Conservation (phyloP, 2,329 filamentous ascomycete genomes). For the Xylaria sp. region DNA sequence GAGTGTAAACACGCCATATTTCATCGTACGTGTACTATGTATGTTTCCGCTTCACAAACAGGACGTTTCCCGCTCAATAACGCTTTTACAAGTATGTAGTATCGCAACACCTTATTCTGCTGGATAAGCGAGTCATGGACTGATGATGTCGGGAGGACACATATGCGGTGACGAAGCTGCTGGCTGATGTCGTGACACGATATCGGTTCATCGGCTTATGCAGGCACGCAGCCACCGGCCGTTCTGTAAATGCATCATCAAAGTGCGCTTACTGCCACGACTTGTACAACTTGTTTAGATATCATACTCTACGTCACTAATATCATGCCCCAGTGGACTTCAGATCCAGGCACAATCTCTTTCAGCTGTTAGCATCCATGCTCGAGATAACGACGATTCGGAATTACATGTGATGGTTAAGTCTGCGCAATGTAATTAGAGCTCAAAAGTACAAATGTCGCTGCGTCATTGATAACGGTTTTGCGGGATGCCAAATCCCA, state of each 20-base stretch:
- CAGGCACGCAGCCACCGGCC: not conserved
- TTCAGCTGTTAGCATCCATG: not conserved
- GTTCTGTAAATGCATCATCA: slow-evolving; percentile 1
- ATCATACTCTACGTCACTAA: not conserved
- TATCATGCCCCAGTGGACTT: not conserved
- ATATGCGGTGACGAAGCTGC: not conserved
- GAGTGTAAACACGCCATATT: slow-evolving; percentile 3
- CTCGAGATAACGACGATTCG: not conserved
- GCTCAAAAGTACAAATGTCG: not conserved
- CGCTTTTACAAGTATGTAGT: not conserved
- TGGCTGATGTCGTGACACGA: not conserved
- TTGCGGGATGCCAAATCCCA: not conserved
- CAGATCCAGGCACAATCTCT: not conserved
- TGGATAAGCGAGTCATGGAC: too few relatives aligned
- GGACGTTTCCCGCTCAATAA: not conserved
- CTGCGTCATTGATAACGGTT: slow-evolving; percentile 20
- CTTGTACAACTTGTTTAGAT: too few relatives aligned
- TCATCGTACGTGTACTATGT: too few relatives aligned
- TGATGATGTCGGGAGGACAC: too few relatives aligned
- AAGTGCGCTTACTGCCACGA: not conserved
- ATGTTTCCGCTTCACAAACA: not conserved
- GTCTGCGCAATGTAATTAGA: not conserved
- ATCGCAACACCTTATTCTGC: not conserved
- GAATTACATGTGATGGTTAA: not conserved
- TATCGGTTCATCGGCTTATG: slow-evolving; percentile 2